Conservation (phyloP, 257 asterid genomes). For the Fraxinus americana region DNA sequence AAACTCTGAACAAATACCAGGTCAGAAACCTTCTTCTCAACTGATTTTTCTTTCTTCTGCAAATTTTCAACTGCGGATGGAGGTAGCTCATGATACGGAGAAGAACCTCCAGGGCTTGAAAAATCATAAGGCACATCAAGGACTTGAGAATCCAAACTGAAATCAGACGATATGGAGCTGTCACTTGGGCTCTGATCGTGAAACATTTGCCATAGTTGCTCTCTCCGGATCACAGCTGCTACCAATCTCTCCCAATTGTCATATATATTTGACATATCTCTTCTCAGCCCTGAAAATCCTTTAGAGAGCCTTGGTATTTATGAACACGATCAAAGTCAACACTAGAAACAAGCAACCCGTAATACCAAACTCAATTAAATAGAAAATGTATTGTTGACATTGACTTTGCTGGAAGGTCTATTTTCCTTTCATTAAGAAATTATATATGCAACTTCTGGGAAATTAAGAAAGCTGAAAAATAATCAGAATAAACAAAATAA, state of each 20-base stretch:
- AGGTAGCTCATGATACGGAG: neutral
- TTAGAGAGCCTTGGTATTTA: neutral
- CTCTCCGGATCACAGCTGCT: neutral
- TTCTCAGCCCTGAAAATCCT: neutral
- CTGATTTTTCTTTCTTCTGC: constrained; percentile 14
- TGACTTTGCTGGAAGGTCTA: neutral
- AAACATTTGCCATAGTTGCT: neutral
- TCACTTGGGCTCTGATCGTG: neutral
- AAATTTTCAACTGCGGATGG: neutral
- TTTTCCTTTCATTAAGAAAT: neutral
- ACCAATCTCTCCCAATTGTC: neutral
- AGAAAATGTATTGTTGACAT: neutral
- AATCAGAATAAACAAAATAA: neutral
- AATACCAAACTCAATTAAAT: neutral
- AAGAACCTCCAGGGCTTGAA: neutral
- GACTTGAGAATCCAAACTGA: neutral
- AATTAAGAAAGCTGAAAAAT: neutral
- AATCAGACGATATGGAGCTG: neutral
- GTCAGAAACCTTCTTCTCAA: constrained; percentile 16
- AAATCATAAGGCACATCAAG: neutral
- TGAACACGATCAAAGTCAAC: neutral
- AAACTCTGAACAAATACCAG: constrained; percentile 33
- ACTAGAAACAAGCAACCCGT: neutral
- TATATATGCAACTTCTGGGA: neutral
- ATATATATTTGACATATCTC: neutral